These are phyloP conservation scores for Balakata baccata DNA, from an alignment of 345 rosid species.

Conservation along the genomic window DNA sequence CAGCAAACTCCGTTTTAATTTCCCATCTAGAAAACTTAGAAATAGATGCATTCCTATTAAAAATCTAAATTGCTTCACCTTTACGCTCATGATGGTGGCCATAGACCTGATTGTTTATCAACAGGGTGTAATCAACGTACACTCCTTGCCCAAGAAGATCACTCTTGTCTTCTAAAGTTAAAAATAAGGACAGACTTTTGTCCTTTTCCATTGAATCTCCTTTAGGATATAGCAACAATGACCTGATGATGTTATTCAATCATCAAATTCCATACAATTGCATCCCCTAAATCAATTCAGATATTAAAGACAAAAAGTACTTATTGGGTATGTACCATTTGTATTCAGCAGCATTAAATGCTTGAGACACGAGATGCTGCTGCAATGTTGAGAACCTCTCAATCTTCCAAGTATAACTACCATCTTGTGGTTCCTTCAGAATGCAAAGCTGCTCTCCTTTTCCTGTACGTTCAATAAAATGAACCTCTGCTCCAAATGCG, in stretches of 20 bases:
- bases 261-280: background rate
- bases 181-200: background rate
- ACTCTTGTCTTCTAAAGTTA: background rate
- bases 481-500: constrained; percentile 14
- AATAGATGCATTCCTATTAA: background rate
- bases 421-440: background rate
- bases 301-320: background rate
- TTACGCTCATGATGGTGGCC: background rate
- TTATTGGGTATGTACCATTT: background rate
- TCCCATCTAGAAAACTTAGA: background rate
- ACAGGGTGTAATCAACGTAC: background rate
- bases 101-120: background rate
- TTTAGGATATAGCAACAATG: background rate
- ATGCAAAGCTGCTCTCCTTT: background rate
- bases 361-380: too few species aligned
- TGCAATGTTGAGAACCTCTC: background rate
- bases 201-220: background rate
- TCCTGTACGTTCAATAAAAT: background rate
- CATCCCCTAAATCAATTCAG: background rate
- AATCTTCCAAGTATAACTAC: background rate
- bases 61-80: background rate
- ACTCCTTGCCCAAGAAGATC: background rate
- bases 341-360: background rate
- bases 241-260: background rate
- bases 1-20: background rate